These are phyloP conservation scores for Zychaea mexicana DNA, from an alignment of 371 early-diverging fungal species.

Conservation along the genomic window DNA sequence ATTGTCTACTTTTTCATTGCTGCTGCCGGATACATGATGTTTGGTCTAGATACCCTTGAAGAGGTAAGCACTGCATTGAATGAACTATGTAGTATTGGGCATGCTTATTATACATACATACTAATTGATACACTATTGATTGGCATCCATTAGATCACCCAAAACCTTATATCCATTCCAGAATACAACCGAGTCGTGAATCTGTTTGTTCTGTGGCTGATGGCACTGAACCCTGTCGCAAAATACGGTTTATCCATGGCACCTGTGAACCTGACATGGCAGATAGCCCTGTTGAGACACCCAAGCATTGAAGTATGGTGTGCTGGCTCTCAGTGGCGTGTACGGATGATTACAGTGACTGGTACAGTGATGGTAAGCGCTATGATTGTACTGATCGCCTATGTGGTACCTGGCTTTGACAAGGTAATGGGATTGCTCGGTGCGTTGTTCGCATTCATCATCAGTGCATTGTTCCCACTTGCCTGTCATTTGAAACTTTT, in stretches of 20 bases:
- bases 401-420: conserved; percentile 66
- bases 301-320: conserved; percentile 30
- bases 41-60: conserved; percentile 64
- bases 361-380: conserved; percentile 37
- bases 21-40: conserved; percentile 72
- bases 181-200: conserved; percentile 59
- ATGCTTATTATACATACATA: too few relatives aligned
- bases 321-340: conserved; percentile 22
- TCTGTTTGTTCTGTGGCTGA: conserved; percentile 56
- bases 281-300: conserved; percentile 38
- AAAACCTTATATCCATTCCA: conserved; percentile 62
- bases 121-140: too few relatives aligned
- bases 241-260: conserved; percentile 70
- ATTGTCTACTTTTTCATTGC: conserved; percentile 37
- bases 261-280: conserved; percentile 63
- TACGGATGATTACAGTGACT: conserved; percentile 20
- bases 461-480: conserved; percentile 66
- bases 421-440: conserved; percentile 72
- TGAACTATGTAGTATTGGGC: too few relatives aligned
- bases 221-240: conserved; percentile 72
- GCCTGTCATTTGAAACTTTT: conserved; percentile 52
- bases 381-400: conserved; percentile 50
- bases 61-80: too few relatives aligned
- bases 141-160: conserved; percentile 55
- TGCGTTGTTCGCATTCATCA: conserved; percentile 60